Conservation (phyloP, 2,329 filamentous ascomycete genomes). For the Monilinia fructigena region DNA sequence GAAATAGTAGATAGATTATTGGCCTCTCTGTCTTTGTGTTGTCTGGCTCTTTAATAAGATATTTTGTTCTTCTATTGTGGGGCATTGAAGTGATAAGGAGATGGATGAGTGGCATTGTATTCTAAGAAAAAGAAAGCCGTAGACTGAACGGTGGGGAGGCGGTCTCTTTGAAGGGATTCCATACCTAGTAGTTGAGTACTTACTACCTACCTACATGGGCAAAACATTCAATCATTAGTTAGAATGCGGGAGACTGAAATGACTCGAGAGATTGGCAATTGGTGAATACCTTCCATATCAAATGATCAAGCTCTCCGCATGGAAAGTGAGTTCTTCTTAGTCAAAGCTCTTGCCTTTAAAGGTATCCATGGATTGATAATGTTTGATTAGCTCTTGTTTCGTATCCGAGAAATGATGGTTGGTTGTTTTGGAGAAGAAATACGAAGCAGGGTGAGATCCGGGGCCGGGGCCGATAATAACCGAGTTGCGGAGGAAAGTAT, state of each 20-base stretch:
- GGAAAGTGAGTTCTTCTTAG: slow-evolving; percentile 16
- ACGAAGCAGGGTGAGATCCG: slow-evolving; percentile 7
- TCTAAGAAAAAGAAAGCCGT: neutral
- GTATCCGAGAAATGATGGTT: neutral
- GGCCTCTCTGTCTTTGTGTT: slow-evolving; percentile 7
- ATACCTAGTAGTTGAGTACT: neutral
- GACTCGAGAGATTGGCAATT: slow-evolving; percentile 14
- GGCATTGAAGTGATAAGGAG: slow-evolving; percentile 8
- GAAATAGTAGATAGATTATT: slow-evolving; percentile 15
- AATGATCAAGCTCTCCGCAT: slow-evolving; percentile 9
- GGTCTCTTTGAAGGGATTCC: slow-evolving; percentile 1
- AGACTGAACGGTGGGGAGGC: neutral
- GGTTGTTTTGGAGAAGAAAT: neutral
- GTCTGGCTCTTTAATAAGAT: slow-evolving; percentile 14
- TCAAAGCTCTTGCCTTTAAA: slow-evolving; percentile 18
- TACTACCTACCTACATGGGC: neutral
- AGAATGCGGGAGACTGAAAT: neutral
- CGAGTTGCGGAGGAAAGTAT: neutral
- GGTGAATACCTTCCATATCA: slow-evolving; percentile 14
- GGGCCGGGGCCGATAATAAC: slow-evolving; percentile 19
- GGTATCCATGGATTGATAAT: neutral
- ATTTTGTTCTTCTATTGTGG: neutral
- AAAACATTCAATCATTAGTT: neutral
- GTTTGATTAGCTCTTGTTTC: neutral
- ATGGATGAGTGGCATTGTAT: no score